Evolutionary conservation across 1,284 basidiomycete species (phyloP), one percentile per base, ranked within the genome.

Genomic region (Austroboletus niveus): DNA sequence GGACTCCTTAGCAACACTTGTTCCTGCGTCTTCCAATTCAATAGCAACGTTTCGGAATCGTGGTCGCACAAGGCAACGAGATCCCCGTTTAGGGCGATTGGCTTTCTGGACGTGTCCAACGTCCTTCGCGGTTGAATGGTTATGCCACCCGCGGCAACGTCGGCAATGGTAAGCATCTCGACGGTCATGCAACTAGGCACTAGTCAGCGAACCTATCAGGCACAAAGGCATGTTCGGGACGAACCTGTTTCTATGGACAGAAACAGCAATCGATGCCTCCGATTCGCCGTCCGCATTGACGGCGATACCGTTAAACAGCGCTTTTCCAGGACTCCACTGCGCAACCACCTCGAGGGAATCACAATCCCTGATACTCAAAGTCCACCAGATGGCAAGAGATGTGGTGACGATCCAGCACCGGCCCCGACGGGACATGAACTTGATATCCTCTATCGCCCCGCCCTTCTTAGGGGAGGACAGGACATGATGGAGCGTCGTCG

Each of bases 321-420:
- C 76, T 14, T 78, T 77, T 51, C 73, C 73, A 0, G 76, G 79
- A 30, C 71, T 75, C 84, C 84, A 86, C 45, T 78, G 71, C 1
- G 64, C 74, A 41, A 70, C 54, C 8, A 52, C 47, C n/a, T 45
- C 45, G 29, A 69, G 53, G 14, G 50, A 57, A 55, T 51, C 46
- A 29, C 79, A 60, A 51, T 80, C 72, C 80, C 84, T 83, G 27
- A 82, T 63, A 2, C 72, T 71, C 46, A 86, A 61, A 24, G 72
- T 69, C 30, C 72, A 73, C 84, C 84, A 87, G 44, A 86, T 78
- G 6, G 75, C 75, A 53, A 79, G 77, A 9, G 81, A 81, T 9
- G 81, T 71, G 4, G 79, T 80, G 47, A 82, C 51, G 11, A 86
- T 51, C 62, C 77, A 74, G 47, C 65, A 63, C 9, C 70, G 73